Evolutionary conservation across 129 eudicot species (phyloP).

Genomic region (Silybum marianum): DNA sequence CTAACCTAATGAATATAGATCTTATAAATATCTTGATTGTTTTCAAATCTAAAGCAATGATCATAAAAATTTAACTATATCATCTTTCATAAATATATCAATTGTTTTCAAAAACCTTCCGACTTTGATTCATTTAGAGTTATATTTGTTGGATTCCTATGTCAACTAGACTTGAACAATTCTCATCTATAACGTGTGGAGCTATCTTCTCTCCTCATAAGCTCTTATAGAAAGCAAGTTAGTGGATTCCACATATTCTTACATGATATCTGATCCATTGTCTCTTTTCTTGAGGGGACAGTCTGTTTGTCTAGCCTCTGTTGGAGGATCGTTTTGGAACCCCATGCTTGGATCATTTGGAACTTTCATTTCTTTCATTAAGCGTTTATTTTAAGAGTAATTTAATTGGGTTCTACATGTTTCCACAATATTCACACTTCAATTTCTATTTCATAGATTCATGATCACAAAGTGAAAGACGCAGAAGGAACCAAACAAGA

Average conservation of each 20-base stretch:
- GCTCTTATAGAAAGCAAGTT: neutral
- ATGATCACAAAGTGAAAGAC: slow-evolving; percentile 32
- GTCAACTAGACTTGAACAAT: neutral
- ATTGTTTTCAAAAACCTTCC: neutral
- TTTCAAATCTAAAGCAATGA: no score
- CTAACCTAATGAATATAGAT: no score
- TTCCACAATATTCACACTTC: neutral
- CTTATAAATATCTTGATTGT: no score
- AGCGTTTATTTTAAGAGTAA: neutral
- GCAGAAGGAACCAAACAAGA: slow-evolving; percentile 44
- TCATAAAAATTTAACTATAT: no score
- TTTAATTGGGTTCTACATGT: neutral
- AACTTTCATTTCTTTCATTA: neutral
- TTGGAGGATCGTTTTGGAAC: neutral
- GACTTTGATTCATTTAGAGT: neutral
- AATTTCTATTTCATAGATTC: slow-evolving; percentile 26
- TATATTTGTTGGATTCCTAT: neutral
- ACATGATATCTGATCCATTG: no score
- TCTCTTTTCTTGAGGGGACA: no score
- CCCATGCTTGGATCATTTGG: neutral
- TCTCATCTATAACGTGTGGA: neutral
- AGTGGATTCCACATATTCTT: neutral
- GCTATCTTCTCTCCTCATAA: neutral
- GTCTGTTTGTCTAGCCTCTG: neutral
- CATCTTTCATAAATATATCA: no score